Percentiles rank a stretch among this genome's conserved stretches.
Evolutionary conservation across 768 basidiomycete species (phyloP).

Genomic region (Dentipellis sp.): DNA sequence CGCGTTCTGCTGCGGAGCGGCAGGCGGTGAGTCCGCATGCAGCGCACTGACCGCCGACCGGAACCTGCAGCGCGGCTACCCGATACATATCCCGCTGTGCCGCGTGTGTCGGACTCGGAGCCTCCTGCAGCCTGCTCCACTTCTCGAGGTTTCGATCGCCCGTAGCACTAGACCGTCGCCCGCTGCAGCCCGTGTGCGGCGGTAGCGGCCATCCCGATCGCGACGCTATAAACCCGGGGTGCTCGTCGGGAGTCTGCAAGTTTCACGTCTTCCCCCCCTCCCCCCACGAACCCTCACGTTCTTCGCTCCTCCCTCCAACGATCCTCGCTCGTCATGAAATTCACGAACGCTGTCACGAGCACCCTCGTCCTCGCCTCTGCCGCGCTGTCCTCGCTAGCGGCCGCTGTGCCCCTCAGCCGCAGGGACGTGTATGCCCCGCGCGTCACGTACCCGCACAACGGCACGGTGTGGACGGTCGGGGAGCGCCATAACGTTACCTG

Average conservation of each 20-base stretch:
- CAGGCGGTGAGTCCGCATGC: too few species aligned
- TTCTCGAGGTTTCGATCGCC: too few species aligned
- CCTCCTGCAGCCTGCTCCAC: too few species aligned
- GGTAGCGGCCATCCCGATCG: too few species aligned
- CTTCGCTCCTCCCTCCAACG: background rate
- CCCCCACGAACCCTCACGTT: background rate
- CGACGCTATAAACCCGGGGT: too few species aligned
- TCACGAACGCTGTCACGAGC: background rate
- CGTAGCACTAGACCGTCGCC: too few species aligned
- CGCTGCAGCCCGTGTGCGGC: too few species aligned
- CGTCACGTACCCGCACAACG: slow-evolving; percentile 16
- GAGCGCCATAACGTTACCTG: slow-evolving; percentile 19
- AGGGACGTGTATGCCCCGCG: slow-evolving; percentile 21
- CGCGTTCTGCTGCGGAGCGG: too few species aligned
- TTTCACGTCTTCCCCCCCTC: background rate
- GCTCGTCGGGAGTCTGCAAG: background rate
- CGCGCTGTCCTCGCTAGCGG: background rate
- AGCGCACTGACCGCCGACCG: too few species aligned
- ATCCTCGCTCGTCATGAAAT: background rate
- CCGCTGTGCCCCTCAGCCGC: background rate
- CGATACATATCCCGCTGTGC: too few species aligned
- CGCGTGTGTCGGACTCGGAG: too few species aligned
- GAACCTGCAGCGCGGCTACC: too few species aligned
- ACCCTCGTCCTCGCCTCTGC: background rate
- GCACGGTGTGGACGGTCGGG: slow-evolving; percentile 19